These are phyloP conservation scores for Cystobasidium ongulense DNA, from an alignment of 768 basidiomycete genomes.

Conservation along the genomic window DNA sequence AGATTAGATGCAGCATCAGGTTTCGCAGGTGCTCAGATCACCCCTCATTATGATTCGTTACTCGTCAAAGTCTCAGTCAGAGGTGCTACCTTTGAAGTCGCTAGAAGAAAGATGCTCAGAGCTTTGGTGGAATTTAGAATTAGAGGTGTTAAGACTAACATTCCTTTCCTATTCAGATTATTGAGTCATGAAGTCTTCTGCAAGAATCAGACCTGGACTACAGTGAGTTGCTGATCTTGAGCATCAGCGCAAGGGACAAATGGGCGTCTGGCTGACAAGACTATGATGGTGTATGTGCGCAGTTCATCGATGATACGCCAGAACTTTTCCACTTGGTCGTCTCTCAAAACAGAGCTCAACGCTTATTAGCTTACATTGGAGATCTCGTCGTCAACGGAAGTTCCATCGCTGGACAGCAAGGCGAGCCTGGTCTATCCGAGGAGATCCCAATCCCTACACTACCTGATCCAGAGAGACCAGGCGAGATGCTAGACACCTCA, in stretches of 20 bases:
- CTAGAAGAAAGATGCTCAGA: conserved; percentile 96
- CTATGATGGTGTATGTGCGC: not conserved
- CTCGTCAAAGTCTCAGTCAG: conserved; percentile 92
- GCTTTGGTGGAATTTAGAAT: conserved; percentile 99
- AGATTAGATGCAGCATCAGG: conserved; percentile 93
- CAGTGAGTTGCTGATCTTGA: conserved; percentile 50
- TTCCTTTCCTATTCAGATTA: conserved; percentile 96
- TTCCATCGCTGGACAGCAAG: conserved; percentile 89
- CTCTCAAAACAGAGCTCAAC: conserved; percentile 96
- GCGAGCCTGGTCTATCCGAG: conserved; percentile 85
- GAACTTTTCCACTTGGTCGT: conserved; percentile 97
- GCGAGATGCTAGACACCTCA: conserved; percentile 65
- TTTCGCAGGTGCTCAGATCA: conserved; percentile 98
- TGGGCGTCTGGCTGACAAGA: not conserved
- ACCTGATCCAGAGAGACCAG: conserved; percentile 55
- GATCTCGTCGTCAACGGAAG: conserved; percentile 97
- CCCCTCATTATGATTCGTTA: conserved; percentile 79
- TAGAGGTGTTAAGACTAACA: conserved; percentile 87
- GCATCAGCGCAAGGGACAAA: not conserved
- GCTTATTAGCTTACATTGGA: conserved; percentile 89
- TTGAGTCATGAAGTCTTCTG: conserved; percentile 95
- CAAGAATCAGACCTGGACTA: conserved; percentile 96
- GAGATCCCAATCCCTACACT: conserved; percentile 78
- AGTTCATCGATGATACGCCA: conserved; percentile 99
- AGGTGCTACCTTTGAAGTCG: conserved; percentile 96